Percentiles rank a stretch among this genome's conserved stretches.
Evolutionary conservation across 129 eudicot genomes (phyloP).

Genomic region (Sambucus nigra): DNA sequence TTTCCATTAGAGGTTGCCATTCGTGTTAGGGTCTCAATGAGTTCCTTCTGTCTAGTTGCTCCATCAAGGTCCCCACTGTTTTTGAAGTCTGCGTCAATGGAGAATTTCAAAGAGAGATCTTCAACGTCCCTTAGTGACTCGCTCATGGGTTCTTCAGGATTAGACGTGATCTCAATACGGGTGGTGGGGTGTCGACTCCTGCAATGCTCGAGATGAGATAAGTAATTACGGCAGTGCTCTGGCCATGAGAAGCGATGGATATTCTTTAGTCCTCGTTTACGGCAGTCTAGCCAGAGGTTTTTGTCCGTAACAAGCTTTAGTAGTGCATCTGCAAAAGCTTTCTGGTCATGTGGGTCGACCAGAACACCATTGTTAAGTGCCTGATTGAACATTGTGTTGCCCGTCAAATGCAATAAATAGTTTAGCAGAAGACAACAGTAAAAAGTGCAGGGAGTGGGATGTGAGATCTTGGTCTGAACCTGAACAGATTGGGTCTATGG

Average conservation of each 20-base stretch:
- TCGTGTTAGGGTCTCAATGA: constrained; percentile 46
- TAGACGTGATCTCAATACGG: constrained; percentile 38
- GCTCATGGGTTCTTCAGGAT: constrained; percentile 63
- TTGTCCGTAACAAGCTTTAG: constrained; percentile 72
- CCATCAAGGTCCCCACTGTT: constrained; percentile 44
- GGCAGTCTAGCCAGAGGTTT: constrained; percentile 72
- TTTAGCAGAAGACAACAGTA: neutral
- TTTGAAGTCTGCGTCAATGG: constrained; percentile 56
- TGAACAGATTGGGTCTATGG: neutral
- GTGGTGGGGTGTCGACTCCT: constrained; percentile 61
- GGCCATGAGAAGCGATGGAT: constrained; percentile 87
- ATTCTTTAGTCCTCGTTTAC: constrained; percentile 59
- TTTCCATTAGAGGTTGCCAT: constrained; percentile 32
- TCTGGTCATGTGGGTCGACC: constrained; percentile 84
- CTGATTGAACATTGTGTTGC: constrained; percentile 35
- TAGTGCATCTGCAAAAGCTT: constrained; percentile 76
- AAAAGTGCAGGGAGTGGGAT: too few species aligned
- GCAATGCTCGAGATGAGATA: constrained; percentile 58
- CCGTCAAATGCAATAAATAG: constrained; percentile 4
- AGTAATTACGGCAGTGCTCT: constrained; percentile 63
- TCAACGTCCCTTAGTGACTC: constrained; percentile 64
- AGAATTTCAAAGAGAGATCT: constrained; percentile 67
- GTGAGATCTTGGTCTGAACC: neutral
- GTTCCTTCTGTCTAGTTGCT: constrained; percentile 43
- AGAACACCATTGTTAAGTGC: constrained; percentile 74